phyloP scores from a whole-genome alignment of 768 basidiomycete genomes.

The Russula earlei region DNA sequence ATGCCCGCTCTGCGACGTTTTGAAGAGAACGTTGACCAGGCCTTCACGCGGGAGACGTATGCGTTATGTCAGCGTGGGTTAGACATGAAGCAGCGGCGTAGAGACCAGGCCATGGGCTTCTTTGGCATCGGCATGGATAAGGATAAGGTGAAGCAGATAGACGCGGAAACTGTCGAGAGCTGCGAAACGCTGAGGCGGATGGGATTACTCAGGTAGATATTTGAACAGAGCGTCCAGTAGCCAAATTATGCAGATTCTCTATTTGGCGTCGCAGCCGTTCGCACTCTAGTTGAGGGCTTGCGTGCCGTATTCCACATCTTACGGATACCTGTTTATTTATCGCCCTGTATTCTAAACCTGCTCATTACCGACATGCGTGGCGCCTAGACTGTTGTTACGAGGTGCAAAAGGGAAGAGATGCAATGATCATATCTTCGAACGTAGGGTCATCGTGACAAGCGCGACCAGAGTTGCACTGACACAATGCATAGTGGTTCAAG shows the following conservation, averaged over 20 bases:
- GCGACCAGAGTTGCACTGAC: not conserved
- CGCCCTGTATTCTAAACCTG: not conserved
- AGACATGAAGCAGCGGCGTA: slow-evolving; percentile 57
- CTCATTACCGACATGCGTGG: not conserved
- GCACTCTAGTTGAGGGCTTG: not conserved
- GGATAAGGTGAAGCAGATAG: slow-evolving; percentile 74
- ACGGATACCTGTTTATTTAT: slow-evolving; percentile 5
- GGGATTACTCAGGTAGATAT: slow-evolving; percentile 44
- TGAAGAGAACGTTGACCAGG: slow-evolving; percentile 67
- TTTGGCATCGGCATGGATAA: slow-evolving; percentile 91
- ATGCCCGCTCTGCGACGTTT: slow-evolving; percentile 44
- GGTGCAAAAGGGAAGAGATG: not conserved
- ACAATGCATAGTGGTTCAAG: not conserved
- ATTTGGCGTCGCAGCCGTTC: not conserved
- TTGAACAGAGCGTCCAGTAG: too few species aligned
- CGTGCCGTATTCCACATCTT: not conserved
- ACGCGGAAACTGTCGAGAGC: slow-evolving; percentile 56
- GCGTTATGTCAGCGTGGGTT: slow-evolving; percentile 60
- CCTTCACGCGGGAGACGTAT: slow-evolving; percentile 64
- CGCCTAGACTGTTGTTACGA: not conserved
- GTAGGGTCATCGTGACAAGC: not conserved
- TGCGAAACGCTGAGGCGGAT: slow-evolving; percentile 70
- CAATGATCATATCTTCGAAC: not conserved
- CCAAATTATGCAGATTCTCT: slow-evolving; percentile 10
- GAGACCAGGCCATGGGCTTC: slow-evolving; percentile 72